Conservation (phyloP, 108 stramenopile genomes). For the Pseudonitzschia multiseries region DNA sequence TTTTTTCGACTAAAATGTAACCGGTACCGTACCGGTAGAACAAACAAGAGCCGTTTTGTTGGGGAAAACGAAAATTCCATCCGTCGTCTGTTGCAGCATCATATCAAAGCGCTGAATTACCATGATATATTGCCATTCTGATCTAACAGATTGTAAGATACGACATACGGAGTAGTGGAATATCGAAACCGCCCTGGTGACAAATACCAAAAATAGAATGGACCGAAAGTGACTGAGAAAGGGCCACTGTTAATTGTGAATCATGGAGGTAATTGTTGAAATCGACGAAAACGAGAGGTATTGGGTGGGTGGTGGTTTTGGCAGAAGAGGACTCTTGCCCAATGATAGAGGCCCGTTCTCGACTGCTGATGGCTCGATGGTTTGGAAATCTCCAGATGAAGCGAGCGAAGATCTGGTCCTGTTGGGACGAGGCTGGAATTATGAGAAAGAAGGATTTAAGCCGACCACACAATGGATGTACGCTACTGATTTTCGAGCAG, state of each 20-base stretch:
- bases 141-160: no score
- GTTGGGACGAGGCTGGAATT: conserved; percentile 43
- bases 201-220: background rate
- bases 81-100: no score
- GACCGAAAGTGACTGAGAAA: background rate
- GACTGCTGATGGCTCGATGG: conserved; percentile 49
- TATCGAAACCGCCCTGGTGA: no score
- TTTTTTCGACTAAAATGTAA: no score
- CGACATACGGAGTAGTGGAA: no score
- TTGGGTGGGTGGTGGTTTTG: conserved; percentile 66
- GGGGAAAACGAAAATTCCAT: no score
- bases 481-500: conserved; percentile 46
- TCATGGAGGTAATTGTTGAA: conserved; percentile 38
- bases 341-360: conserved; percentile 58
- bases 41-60: no score
- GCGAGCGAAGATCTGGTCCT: conserved; percentile 44
- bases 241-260: background rate
- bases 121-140: no score
- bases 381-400: conserved; percentile 54
- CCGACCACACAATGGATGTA: conserved; percentile 52
- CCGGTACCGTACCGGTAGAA: no score
- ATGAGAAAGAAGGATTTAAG: conserved; percentile 27
- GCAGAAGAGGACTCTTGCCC: conserved; percentile 51
- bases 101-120: no score
- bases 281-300: conserved; percentile 66